Evolutionary conservation across 2,329 filamentous ascomycete species (phyloP).

Genomic region (Aspergillus caelatus): DNA sequence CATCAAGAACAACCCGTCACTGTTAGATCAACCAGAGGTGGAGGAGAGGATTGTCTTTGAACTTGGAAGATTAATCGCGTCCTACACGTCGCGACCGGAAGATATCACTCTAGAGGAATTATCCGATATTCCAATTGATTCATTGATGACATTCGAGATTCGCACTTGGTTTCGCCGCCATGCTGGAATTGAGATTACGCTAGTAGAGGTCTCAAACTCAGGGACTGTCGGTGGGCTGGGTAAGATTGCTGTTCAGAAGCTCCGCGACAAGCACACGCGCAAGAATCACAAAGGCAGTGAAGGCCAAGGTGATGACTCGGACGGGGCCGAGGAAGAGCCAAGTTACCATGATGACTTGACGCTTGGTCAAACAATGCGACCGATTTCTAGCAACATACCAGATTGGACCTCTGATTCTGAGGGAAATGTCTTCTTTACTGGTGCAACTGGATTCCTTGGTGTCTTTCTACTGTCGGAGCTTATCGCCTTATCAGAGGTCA

Average conservation of each 20-base stretch:
- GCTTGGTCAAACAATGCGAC: conserved; percentile 7
- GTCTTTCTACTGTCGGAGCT: conserved; percentile 15
- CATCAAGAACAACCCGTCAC: conserved; percentile 7
- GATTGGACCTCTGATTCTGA: conserved; percentile 15
- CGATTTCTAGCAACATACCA: background rate
- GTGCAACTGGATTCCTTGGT: conserved; percentile 19
- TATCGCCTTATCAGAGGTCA: conserved; percentile 8
- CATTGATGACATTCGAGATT: conserved; percentile 33
- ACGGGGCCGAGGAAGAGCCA: background rate
- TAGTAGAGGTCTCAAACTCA: conserved; percentile 57
- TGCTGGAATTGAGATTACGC: conserved; percentile 38
- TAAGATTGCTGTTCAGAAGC: conserved; percentile 17
- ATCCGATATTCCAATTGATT: conserved; percentile 27
- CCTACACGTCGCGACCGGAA: conserved; percentile 13
- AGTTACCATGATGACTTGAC: conserved; percentile 8
- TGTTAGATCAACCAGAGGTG: conserved; percentile 13
- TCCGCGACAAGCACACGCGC: conserved; percentile 16
- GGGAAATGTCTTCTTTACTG: conserved; percentile 18
- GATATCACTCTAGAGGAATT: conserved; percentile 26
- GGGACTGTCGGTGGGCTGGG: conserved; percentile 19
- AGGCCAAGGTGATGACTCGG: no score
- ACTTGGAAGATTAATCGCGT: conserved; percentile 14
- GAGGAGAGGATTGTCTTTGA: conserved; percentile 12
- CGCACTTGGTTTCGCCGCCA: conserved; percentile 30
- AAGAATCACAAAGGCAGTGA: background rate